Evolutionary conservation across 1,284 basidiomycete genomes (phyloP).

Genomic region (Malassezia obtusa): DNA sequence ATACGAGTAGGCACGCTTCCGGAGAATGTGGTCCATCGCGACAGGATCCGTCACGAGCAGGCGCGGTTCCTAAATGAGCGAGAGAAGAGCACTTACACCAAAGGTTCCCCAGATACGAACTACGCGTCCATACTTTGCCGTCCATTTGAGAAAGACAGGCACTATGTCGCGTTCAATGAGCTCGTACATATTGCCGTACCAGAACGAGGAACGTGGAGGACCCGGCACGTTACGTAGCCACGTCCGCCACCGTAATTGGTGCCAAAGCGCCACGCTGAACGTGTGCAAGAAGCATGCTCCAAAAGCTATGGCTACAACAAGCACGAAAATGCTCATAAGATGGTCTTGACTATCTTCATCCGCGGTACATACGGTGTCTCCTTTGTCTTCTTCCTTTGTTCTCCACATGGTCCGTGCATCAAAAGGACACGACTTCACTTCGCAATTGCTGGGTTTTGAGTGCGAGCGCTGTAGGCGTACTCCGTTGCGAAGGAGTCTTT

Average conservation of each 20-base stretch:
- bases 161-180: conserved; percentile 2
- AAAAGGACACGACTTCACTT: background rate
- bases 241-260: conserved; percentile 5
- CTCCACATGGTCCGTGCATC: conserved; percentile 3
- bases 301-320: background rate
- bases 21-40: conserved; percentile 11
- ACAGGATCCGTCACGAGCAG: conserved; percentile 13
- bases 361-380: too few relatives aligned
- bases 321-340: background rate
- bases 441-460: background rate
- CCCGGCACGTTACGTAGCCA: conserved; percentile 16
- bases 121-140: background rate
- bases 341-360: background rate
- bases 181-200: conserved; percentile 7
- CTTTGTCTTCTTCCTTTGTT: conserved; percentile 4
- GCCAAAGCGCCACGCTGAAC: background rate
- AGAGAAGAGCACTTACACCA: conserved; percentile 1
- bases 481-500: background rate
- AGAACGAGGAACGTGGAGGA: conserved; percentile 1
- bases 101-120: conserved; percentile 12
- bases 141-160: conserved; percentile 8
- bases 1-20: conserved; percentile 24
- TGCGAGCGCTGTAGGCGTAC: background rate
- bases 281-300: background rate
- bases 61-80: conserved; percentile 1